These are phyloP conservation scores for Thinopyrum elongatum DNA, from an alignment of 176 grass and related monocot species.

Conservation along the genomic window DNA sequence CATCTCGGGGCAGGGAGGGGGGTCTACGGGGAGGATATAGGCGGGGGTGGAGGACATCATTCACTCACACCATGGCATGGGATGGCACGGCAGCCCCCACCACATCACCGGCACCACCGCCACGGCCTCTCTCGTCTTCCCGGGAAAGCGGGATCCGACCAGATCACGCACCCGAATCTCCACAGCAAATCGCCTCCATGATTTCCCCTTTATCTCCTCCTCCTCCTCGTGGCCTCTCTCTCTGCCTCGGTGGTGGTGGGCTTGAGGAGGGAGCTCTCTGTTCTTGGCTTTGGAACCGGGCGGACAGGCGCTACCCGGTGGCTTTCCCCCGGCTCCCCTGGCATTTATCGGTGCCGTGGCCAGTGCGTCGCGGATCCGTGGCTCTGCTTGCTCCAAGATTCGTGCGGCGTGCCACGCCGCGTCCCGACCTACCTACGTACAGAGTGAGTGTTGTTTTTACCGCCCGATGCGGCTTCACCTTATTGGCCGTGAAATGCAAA, in stretches of 20 bases:
- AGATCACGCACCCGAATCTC: slow-evolving; percentile 66
- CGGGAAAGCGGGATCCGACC: slow-evolving; percentile 78
- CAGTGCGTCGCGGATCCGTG: not conserved
- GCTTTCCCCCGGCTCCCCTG: too few species aligned
- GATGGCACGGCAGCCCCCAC: slow-evolving; percentile 8
- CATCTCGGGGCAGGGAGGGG: slow-evolving; percentile 1
- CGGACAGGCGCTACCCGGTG: not conserved
- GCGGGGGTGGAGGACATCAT: not conserved
- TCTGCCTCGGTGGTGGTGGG: not conserved
- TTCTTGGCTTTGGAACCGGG: slow-evolving; percentile 26
- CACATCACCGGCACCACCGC: slow-evolving; percentile 1
- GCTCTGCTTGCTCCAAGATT: not conserved
- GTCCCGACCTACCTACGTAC: too few species aligned
- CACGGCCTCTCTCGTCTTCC: not conserved
- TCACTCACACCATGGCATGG: not conserved
- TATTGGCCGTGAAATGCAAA: too few species aligned
- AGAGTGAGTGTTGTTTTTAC: not conserved
- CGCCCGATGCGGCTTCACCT: not conserved
- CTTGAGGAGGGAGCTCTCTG: not conserved
- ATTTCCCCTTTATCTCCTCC: slow-evolving; percentile 35
- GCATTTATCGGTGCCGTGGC: not conserved
- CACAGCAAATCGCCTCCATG: slow-evolving; percentile 75
- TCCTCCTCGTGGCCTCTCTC: slow-evolving; percentile 22
- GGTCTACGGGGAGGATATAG: slow-evolving; percentile 6
- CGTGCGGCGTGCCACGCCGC: not conserved